Base-by-base conservation (phyloP, 768 basidiomycete genomes). In the Lanmaoa pseudosensibilis region DNA sequence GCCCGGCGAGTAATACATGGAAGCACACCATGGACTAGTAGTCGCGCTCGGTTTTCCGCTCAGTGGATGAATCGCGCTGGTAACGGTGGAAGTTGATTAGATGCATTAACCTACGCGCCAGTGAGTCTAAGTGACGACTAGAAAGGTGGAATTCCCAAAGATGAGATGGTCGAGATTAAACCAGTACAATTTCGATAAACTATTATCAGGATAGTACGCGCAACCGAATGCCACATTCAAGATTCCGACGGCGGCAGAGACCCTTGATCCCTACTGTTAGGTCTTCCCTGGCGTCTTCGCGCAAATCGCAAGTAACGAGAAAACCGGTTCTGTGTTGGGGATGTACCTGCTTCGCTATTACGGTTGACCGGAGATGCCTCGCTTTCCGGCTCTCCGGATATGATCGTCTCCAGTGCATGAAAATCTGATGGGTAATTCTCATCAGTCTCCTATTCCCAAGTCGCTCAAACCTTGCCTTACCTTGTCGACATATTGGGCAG, bases 401-500 rank as follows among this genome's bases (percentile, higher is more conserved):
- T 67, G 51, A 87, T 83, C n/a, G 77, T 77, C 61, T 86, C 82
- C 50, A 86, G 73, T 9, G 85, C 81, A 54, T 79, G 75, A 60
- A 87, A 87, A 65, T 87, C 85, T 84, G 57, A 34, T 21, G 23
- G 33, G 44, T 11, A 41, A 8, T 46, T 36, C 32, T 27, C 36
- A 57, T 54, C 18, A 60, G 34, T 13, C 46, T 27, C 36, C 10
- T 16, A 37, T 38, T 45, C 25, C 10, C 32, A 32, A 53, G 10
- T 15, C 4, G 19, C 16, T 51, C 11, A 12, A 34, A 52, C 15
- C 18, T 21, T 16, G 18, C 67, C 79, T 46, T 62, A 92, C 92
- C 93, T 74, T 94, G 88, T 63, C 95, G 81, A 71, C 95, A 97
- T 30, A 97, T 82, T 6, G 95, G 95, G 73, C 96, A 97, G 33